Evolutionary conservation across 1,284 basidiomycete species (phyloP), one percentile per base, ranked within the genome.

Genomic region (Irpex sp.): DNA sequence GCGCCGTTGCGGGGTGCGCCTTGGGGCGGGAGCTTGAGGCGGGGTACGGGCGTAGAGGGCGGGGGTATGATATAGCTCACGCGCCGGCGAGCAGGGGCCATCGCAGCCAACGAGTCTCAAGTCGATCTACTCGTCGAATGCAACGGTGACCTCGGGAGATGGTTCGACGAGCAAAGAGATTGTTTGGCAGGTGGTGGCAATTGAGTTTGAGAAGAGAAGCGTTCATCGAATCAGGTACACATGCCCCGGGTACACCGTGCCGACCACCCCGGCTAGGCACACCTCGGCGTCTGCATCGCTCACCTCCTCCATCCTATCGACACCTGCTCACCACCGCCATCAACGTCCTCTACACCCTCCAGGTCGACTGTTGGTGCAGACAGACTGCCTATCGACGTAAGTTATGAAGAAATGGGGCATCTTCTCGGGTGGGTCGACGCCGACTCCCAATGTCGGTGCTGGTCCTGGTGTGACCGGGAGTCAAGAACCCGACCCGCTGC

Each of bases 11-110:
- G 31, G 31, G 31, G 31, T 34, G 31, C 31, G 31, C 31, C 31
- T 34, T 6, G 31, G 5, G 31, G 31, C 6, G 31, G 31, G 3
- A 97, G 84, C 58, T 84, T 80, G 19, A 96, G 86, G 15, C 81
- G 81, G 13, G 88, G 90, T 26, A 88, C 82, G 1, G 82, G 79
- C 8, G 84, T 82, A 1, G 79, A 70, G 7, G 93, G 90, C 0
- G 90, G 79, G 0, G 94, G 93, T 54, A 97, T 86, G 65, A 95
- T n/a, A 75, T 96, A 97, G 58, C 94, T 94, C 21, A 97, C 86
- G 69, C 94, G 82, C 62, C 85, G 82, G 61, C 76, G 68, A 63
- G 74, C 63, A 58, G 78, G 79, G 57, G 79, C 57, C 64, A 62
- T 65, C 13, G 34, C n/a, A 19, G 31, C 44, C 8, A 11, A 44